Evolutionary conservation across 176 grass and related monocot genomes (phyloP).

Genomic region (Dendrocalamus sinicus): DNA sequence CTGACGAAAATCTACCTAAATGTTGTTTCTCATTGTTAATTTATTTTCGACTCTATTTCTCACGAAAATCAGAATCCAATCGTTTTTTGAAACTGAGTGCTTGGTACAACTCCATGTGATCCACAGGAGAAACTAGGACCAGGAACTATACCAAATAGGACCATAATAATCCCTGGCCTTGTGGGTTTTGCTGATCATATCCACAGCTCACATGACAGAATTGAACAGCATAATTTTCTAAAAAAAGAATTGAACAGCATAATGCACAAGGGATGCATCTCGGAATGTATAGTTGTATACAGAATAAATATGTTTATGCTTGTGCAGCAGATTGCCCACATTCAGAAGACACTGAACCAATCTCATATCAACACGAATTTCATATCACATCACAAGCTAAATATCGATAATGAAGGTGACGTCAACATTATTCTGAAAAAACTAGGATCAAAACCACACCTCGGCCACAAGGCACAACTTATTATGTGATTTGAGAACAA

Average conservation of each 20-base stretch:
- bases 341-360: background rate
- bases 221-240: background rate
- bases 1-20: no score
- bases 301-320: background rate
- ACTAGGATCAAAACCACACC: constrained; percentile 25
- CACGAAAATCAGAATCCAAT: no score
- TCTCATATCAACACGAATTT: background rate
- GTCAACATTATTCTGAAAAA: constrained; percentile 38
- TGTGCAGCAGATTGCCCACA: background rate
- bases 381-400: constrained; percentile 1
- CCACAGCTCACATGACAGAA: background rate
- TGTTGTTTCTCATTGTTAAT: no score
- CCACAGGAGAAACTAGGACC: no score
- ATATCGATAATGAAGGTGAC: background rate
- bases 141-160: no score
- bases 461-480: constrained; percentile 23
- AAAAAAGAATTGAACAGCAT: background rate
- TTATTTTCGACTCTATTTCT: no score
- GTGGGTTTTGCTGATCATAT: background rate
- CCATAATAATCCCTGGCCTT: no score
- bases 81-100: no score
- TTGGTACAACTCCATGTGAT: no score
- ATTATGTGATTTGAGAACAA: constrained; percentile 30
- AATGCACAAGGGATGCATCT: background rate
- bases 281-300: no score